These are phyloP conservation scores for Pseudomicrostroma phylloplanum DNA, from an alignment of 1,284 basidiomycete species.

Conservation along the genomic window DNA sequence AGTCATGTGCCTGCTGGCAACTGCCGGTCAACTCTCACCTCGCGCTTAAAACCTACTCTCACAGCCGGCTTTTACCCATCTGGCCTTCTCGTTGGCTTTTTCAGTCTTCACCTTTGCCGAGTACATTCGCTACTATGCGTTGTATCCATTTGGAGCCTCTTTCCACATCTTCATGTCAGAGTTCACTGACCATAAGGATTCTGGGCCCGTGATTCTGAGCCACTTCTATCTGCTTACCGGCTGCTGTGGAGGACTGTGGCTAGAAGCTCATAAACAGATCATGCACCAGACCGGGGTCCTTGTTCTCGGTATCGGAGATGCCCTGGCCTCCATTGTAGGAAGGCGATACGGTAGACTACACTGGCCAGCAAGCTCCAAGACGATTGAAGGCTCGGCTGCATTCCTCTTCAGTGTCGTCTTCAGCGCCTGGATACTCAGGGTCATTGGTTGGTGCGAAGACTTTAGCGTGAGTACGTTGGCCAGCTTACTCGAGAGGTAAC, in stretches of 20 bases:
- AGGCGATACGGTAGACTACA: constrained; percentile 69
- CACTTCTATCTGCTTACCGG: constrained; percentile 96
- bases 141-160: constrained; percentile 88
- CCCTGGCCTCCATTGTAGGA: constrained; percentile 85
- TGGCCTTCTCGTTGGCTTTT: constrained; percentile 71
- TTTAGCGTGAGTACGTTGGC: constrained; percentile 23
- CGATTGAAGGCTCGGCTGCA: constrained; percentile 80
- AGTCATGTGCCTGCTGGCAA: constrained; percentile 15
- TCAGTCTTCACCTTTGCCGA: constrained; percentile 47
- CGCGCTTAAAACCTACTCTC: constrained; percentile 11
- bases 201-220: constrained; percentile 89
- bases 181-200: constrained; percentile 91
- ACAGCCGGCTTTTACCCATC: constrained; percentile 89
- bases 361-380: constrained; percentile 84
- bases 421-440: constrained; percentile 65
- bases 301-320: constrained; percentile 85
- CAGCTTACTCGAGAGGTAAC: neutral
- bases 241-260: constrained; percentile 86
- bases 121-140: constrained; percentile 74
- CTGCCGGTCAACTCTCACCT: constrained; percentile 8
- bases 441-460: constrained; percentile 56
- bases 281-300: constrained; percentile 79
- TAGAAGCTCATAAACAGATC: constrained; percentile 60
- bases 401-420: constrained; percentile 68
- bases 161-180: constrained; percentile 91